Base-by-base conservation (phyloP, 495 filamentous ascomycete species). In the Penicillium fimorum region DNA sequence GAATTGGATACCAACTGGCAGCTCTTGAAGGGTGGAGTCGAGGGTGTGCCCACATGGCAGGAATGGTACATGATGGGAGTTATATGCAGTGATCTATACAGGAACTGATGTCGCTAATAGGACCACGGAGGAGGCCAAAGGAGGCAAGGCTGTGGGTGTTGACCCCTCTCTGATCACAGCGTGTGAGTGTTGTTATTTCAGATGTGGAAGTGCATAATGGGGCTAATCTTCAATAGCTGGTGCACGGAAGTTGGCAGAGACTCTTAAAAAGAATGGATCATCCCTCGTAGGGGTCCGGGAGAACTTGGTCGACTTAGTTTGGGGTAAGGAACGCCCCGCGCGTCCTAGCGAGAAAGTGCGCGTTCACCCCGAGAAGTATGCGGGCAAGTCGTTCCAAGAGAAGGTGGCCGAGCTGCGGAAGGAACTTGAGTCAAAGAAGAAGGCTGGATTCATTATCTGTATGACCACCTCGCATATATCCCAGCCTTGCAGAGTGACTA, bases 21-120 rank as follows among this genome's bases (percentile, higher is more conserved):
- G 38, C 82, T 99, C 11, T 75, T 99, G 62, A 99, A 97, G 77
- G 88, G 93, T 65, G 95, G 95, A 6, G 73, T 96, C 17, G 88
- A 91, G 62, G 91, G 96, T 69, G 92, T 97, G 27, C 93, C 91
- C 7, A 97, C 93, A 3, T 97, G 94, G 90, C 91, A 96, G 70
- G 95, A 99, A 71, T 99, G 95, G 95, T 88, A 81, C 37, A 27
- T 17, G 12, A 53, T 40, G 13, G 44, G 17, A n/a, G 42, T 30
- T 18, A 22, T 50, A n/a, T 32, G 35, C n/a, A n/a, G 33, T 58
- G n/a, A 35, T 49, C 29, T 24, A 53, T 32, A 38, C 30, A n/a
- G 32, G 55, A 32, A 45, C 66, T 76, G 56, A 76, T 44, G 18
- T 24, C 50, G 27, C 35, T 33, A 47, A 35, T 60, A 88, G 85